Base-by-base conservation (phyloP, 1,284 basidiomycete genomes). In the Cerioporus squamosus region DNA sequence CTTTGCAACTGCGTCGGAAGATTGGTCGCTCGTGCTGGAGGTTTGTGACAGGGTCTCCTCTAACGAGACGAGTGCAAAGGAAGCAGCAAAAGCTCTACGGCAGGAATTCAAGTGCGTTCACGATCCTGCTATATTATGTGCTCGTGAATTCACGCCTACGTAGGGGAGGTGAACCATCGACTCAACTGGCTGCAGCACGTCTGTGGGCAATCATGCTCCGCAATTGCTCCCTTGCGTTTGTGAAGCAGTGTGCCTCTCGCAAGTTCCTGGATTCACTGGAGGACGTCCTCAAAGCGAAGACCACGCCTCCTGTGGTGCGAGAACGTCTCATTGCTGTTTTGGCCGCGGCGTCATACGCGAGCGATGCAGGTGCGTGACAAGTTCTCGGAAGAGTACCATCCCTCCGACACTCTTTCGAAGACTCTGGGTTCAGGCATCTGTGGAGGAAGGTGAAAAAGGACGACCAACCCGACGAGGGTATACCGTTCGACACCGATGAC, bases 191-290 rank as follows among this genome's bases (percentile, higher is more conserved):
- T 18, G 89, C 89, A 42, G 87, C 88, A 23, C 76, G 86, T 61
- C 70, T 93, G n/a, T 93, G 90, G 91, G 91, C 89, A 3, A 86
- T 93, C 61, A 90, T 93, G 86, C 78, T 93, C 18, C 84, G 85
- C 33, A 91, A 93, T 64, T 87, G 84, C 2, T 82, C 83, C 0
- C 81, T 85, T 12, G 62, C 79, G 7, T 91, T 93, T 66, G 81
- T 90, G 24, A 74, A 79, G 18, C 87, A 92, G 61, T 87, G 85
- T 39, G 81, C 83, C 8, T 81, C 85, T n/a, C 84, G 86, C 62
- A 93, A 93, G 69, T 93, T 93, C 65, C 73, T 90, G 8, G 88
- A 91, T 44, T 85, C 81, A 0, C 73, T 93, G 8, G 90, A 91
- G 62, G 88, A 91, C 24, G 78, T 88, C 15, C 72, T 92, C 3